phyloP scores from a whole-genome alignment of 1,284 basidiomycete species.

The Malassezia sp. region DNA sequence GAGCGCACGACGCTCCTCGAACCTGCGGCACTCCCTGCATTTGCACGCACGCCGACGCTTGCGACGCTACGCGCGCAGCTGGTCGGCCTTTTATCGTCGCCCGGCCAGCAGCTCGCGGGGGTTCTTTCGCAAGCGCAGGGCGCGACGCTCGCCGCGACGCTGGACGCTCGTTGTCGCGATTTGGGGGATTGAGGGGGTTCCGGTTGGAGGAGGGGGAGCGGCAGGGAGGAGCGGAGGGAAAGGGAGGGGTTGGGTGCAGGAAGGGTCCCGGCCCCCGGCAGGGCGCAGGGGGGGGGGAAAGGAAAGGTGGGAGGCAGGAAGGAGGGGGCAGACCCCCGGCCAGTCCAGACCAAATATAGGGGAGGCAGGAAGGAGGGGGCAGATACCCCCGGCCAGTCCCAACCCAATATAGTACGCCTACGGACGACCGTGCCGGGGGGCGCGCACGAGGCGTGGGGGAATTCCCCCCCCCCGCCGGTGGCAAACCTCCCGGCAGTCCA shows the following conservation, averaged over 20 bases:
- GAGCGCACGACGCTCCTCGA: conserved; percentile 8
- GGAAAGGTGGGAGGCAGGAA: not conserved
- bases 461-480: no score
- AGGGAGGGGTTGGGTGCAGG: not conserved
- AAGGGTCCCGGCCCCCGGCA: no score
- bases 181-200: conserved; percentile 23
- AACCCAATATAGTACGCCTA: no score
- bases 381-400: no score
- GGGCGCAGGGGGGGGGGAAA: no score
- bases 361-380: no score
- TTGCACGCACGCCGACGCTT: conserved; percentile 14
- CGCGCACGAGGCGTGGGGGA: no score
- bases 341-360: no score
- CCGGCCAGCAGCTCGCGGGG: conserved; percentile 31
- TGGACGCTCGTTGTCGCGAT: conserved; percentile 33
- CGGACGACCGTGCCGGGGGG: no score
- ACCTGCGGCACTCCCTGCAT: conserved; percentile 4
- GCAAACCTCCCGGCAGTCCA: no score
- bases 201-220: not conserved
- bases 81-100: conserved; percentile 35
- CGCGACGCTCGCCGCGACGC: conserved; percentile 26
- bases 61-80: conserved; percentile 31
- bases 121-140: conserved; percentile 34
- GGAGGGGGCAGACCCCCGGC: no score
- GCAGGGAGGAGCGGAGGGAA: not conserved